A percentile compares a stretch with the other conserved stretches of the same genome.
phyloP scores from a whole-genome alignment of 306 rosid genomes.

The Malus sieversii region DNA sequence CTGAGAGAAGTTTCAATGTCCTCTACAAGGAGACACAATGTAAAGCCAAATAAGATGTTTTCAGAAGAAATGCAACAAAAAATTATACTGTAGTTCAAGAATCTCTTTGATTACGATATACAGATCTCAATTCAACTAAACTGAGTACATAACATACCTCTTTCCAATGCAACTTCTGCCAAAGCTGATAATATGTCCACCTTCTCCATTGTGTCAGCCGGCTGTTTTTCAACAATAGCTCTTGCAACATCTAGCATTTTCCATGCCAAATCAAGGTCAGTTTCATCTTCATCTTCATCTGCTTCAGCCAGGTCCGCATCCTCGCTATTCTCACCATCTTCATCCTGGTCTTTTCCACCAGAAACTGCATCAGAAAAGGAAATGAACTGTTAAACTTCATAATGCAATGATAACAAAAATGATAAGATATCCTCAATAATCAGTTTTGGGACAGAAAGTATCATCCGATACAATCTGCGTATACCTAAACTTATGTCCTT shows the following conservation, averaged over 20 bases:
- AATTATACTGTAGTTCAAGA: not conserved
- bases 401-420: not conserved
- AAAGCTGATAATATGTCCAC: constrained; percentile 86
- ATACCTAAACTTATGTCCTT: not conserved
- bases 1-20: constrained; percentile 85
- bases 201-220: constrained; percentile 68
- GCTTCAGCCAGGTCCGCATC: constrained; percentile 69
- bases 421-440: not conserved
- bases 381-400: not conserved
- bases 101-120: not conserved
- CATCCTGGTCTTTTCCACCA: constrained; percentile 50
- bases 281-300: constrained; percentile 88
- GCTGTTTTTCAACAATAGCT: constrained; percentile 82
- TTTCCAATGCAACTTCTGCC: constrained; percentile 91
- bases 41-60: constrained; percentile 9
- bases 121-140: not conserved
- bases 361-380: constrained; percentile 34
- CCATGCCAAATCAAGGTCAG: constrained; percentile 97
- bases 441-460: not conserved
- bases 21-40: constrained; percentile 49
- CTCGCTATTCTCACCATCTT: constrained; percentile 54
- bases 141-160: constrained; percentile 44
- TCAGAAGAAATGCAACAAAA: constrained; percentile 1
- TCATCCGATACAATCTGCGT: not conserved
- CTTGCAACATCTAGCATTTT: constrained; percentile 96